Base-by-base conservation (phyloP, 768 basidiomycete species). In the Nevesoporus exiguus region DNA sequence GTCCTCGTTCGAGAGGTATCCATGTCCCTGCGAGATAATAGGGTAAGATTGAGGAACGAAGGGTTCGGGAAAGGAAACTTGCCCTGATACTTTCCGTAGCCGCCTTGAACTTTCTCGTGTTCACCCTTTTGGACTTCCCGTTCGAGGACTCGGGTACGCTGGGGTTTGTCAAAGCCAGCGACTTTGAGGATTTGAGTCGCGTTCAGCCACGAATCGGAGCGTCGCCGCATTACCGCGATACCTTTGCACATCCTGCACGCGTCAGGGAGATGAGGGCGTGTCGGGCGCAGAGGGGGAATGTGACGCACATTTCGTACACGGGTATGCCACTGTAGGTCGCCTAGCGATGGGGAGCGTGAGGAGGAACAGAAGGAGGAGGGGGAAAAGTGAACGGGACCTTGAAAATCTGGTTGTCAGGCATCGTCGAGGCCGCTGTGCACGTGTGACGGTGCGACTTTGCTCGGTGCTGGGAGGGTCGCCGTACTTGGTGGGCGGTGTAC, bases 61-160 rank as follows among this genome's bases (percentile, higher is more conserved):
- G 47, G 51, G 41, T 25, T 31, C 36, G 31, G 27, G 21, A 54
- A 42, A 58, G 54, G 50, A 53, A n/a, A 64, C 81, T 58, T 47
- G 95, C 97, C 97, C 79, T 99, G 97, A 69, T 98, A 98, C 74
- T 99, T 99, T 61, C 97, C 97, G 71, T 98, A 99, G 3, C 97
- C 97, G 22, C 97, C 97, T 71, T 99, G 97, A 0, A 99, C 95
- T 70, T 99, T 99, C 74, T 98, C 96, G 71, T 99, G 97, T 63
- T 93, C 91, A 25, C 95, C 97, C 69, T 98, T 98, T 70, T 99
- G 97, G 7, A 99, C 87, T 73, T 99, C 97, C 60, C 97, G 84
- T 72, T 99, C 97, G 41, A 99, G 80, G 15, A 99, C 95, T 51
- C 97, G 86, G 55, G 97, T 99, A 46, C 97, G 80, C 69, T 98